Evolutionary conservation across 768 basidiomycete species (phyloP).

Genomic region (Psilocybe tampanensis): DNA sequence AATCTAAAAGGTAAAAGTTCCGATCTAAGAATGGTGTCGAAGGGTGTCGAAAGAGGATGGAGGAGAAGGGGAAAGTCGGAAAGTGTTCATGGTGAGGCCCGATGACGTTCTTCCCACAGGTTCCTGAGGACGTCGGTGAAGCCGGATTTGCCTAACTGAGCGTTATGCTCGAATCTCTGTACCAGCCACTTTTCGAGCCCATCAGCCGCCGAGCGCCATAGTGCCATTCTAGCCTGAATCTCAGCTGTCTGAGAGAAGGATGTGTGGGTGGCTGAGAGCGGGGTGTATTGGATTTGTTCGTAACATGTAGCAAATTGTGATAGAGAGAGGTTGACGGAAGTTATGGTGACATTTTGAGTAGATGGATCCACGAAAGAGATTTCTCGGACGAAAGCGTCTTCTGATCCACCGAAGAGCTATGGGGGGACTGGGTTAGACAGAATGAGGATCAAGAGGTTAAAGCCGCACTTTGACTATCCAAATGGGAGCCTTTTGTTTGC

Average conservation of each 20-base stretch:
- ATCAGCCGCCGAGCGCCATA: slow-evolving; percentile 83
- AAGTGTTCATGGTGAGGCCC: slow-evolving; percentile 24
- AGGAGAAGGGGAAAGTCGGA: slow-evolving; percentile 3
- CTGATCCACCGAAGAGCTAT: slow-evolving; percentile 89
- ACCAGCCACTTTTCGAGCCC: slow-evolving; percentile 84
- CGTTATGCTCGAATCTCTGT: slow-evolving; percentile 91
- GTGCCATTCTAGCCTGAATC: slow-evolving; percentile 78
- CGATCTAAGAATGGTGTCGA: slow-evolving; percentile 12
- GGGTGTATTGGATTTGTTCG: slow-evolving; percentile 87
- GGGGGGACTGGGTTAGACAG: not conserved
- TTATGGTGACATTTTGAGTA: slow-evolving; percentile 78
- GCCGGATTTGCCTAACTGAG: slow-evolving; percentile 83
- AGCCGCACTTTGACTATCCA: slow-evolving; percentile 90
- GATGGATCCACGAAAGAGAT: slow-evolving; percentile 91
- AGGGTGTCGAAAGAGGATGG: not conserved
- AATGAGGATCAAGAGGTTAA: not conserved
- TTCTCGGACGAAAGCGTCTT: slow-evolving; percentile 94
- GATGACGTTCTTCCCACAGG: slow-evolving; percentile 75
- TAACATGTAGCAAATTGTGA: slow-evolving; percentile 95
- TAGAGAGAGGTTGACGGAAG: slow-evolving; percentile 90
- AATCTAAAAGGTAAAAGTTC: slow-evolving; percentile 19
- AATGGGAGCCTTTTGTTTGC: slow-evolving; percentile 87
- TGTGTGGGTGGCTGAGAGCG: slow-evolving; percentile 64
- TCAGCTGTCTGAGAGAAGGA: slow-evolving; percentile 89
- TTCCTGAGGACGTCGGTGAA: slow-evolving; percentile 87